A percentile compares a stretch with the other conserved stretches of the same genome.
Evolutionary conservation across 768 basidiomycete genomes (phyloP).

Genomic region (Termitomyces sp.): DNA sequence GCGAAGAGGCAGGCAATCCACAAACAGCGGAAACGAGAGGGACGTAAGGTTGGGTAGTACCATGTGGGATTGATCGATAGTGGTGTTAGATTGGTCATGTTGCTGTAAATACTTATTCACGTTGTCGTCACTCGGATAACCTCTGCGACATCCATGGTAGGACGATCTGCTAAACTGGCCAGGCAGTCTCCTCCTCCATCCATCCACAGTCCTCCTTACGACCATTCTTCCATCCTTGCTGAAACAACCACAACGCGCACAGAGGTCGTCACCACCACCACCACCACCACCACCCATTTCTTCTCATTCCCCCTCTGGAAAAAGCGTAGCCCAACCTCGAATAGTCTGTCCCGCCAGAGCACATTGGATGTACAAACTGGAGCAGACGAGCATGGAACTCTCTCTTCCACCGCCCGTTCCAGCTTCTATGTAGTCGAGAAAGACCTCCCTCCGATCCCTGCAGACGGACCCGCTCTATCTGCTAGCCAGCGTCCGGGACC

Average conservation of each 20-base stretch:
- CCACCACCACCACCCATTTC: conserved; percentile 57
- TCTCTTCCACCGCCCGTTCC: conserved; percentile 18
- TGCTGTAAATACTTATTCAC: conserved; percentile 1
- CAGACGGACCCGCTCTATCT: conserved; percentile 19
- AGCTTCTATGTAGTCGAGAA: conserved; percentile 36
- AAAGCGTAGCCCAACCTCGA: conserved; percentile 40
- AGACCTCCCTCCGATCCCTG: conserved; percentile 49
- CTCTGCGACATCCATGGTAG: conserved; percentile 24
- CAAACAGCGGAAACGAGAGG: conserved; percentile 44
- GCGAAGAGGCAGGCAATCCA: conserved; percentile 52
- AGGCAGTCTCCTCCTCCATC: conserved; percentile 10
- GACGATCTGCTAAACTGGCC: conserved; percentile 17
- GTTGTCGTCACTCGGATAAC: background rate
- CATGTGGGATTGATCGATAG: conserved; percentile 1
- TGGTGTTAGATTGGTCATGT: background rate
- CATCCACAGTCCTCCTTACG: conserved; percentile 28
- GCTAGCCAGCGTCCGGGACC: background rate
- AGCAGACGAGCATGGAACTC: conserved; percentile 23
- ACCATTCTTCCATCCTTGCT: conserved; percentile 34
- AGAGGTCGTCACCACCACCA: conserved; percentile 41
- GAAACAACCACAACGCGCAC: conserved; percentile 50
- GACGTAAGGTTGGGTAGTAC: conserved; percentile 7
- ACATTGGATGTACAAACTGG: conserved; percentile 17
- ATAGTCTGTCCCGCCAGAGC: conserved; percentile 26
- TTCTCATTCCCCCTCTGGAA: conserved; percentile 67